Evolutionary conservation across 139 green algal species (phyloP), one percentile per base, ranked within the genome.

Genomic region (Coelastrella sp.): DNA sequence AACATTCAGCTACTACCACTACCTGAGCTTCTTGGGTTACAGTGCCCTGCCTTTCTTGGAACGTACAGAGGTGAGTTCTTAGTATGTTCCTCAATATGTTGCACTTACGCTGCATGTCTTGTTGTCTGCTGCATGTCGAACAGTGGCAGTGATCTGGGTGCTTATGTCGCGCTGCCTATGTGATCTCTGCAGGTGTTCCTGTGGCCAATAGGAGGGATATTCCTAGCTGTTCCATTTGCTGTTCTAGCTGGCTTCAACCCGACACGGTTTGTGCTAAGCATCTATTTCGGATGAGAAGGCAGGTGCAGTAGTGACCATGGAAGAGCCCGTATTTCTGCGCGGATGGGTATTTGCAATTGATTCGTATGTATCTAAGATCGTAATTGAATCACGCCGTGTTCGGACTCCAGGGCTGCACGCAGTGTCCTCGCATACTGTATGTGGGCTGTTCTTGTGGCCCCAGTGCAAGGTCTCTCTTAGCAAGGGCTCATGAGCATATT

Each of bases 21-120:
- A 99, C 94, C 92, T 99, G 86, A 98, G 94, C 63, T 99, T 99
- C 91, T 91, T 99, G 57, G 98, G 98, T 0, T 99, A 99, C 95
- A 96, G 91, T 75, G 94, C 96, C 6, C 91, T 99, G 92, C 97
- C 97, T 4, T 99, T 98, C 88, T 80, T 99, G 73, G 95, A 98
- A 27, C 93, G 94, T 7, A 97, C 97, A 78, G 97, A 99, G 94
- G 94, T 97, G 78, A 68, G 89, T 83, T 70, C 7, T 82, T 8
- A 49, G 35, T 49, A 49, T 49, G 35, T 49, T 49, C 35, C 25
- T 61, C 11, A 82, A 63, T 19, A 82, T 20, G 22, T 78, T 25
- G 74, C 74, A 61, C 10, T 0, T 76, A 7, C 76, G 27, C 24
- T 84, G 60, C 58, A 35, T 56, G 7, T 20, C 74, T n/a, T 58